Percentiles rank a stretch among this genome's conserved stretches.
Evolutionary conservation across 768 basidiomycete species (phyloP).

Genomic region (Mycena amicta): DNA sequence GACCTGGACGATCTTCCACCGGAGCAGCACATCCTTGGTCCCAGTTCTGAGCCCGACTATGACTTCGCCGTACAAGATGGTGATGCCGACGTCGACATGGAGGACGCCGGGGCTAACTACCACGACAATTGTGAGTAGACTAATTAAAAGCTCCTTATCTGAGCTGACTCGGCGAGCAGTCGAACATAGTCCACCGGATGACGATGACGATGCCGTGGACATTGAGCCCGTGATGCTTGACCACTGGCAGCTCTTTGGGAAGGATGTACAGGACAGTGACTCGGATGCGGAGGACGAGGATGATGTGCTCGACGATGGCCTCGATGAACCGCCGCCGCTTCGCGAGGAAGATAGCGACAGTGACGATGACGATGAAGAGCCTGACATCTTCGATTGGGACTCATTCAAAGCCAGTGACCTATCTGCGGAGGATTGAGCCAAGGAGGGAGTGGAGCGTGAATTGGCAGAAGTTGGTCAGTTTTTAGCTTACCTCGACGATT

Average conservation of each 20-base stretch:
- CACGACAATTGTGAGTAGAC: neutral
- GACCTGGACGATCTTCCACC: neutral
- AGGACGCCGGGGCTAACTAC: neutral
- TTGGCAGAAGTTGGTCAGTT: neutral
- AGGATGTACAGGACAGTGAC: neutral
- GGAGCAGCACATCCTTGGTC: neutral
- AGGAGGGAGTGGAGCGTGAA: neutral
- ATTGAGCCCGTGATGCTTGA: neutral
- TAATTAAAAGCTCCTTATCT: neutral
- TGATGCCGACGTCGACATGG: neutral
- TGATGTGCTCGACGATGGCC: neutral
- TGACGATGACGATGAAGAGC: neutral
- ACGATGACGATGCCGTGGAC: neutral
- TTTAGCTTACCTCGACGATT: neutral
- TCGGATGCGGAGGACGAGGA: neutral
- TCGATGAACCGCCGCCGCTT: neutral
- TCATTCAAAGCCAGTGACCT: neutral
- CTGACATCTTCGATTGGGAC: constrained; percentile 1
- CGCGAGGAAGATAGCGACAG: neutral
- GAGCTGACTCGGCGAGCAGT: neutral
- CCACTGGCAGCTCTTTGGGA: neutral
- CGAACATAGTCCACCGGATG: neutral
- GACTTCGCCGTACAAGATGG: neutral
- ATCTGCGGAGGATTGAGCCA: neutral
- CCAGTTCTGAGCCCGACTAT: neutral